These are phyloP conservation scores for Pezicula neosporulosa DNA, from an alignment of 2,329 filamentous ascomycete species.

Conservation along the genomic window DNA sequence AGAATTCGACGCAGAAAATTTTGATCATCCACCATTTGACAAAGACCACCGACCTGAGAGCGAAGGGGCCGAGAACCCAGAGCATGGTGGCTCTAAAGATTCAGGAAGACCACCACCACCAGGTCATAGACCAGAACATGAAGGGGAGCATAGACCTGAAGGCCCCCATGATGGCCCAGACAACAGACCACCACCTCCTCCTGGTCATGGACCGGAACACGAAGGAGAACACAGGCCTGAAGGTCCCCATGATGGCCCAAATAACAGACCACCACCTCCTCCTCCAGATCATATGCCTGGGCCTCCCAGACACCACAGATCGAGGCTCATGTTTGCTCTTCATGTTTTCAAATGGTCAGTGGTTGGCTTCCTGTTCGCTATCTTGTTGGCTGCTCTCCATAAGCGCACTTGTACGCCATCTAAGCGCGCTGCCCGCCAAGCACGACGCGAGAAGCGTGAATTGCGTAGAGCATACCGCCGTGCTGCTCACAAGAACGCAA, in stretches of 20 bases:
- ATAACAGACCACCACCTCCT: not conserved
- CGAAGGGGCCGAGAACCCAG: not conserved
- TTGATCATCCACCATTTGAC: not conserved
- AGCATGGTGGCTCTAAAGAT: not conserved
- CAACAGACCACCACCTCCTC: not conserved
- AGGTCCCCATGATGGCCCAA: not conserved
- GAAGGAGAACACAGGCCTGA: not conserved
- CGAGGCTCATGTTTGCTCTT: slow-evolving; percentile 2
- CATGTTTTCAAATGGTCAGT: slow-evolving; percentile 16
- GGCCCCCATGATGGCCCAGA: too few species aligned
- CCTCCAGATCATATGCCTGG: not conserved
- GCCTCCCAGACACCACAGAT: not conserved
- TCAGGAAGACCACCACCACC: not conserved
- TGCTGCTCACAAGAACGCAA: slow-evolving; percentile 13
- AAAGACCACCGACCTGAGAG: not conserved
- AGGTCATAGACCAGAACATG: not conserved
- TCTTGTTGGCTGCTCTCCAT: slow-evolving; percentile 18
- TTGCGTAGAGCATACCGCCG: slow-evolving; percentile 13
- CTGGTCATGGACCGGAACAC: not conserved
- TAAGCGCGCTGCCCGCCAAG: slow-evolving; percentile 9
- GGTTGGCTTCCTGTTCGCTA: slow-evolving; percentile 20
- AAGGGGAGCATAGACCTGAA: not conserved
- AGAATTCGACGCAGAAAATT: not conserved
- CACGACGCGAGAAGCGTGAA: slow-evolving; percentile 14
- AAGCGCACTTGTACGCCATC: slow-evolving; percentile 12